Conservation (phyloP, 176 grass and related monocot species). For the Aegilops sharonensis region DNA sequence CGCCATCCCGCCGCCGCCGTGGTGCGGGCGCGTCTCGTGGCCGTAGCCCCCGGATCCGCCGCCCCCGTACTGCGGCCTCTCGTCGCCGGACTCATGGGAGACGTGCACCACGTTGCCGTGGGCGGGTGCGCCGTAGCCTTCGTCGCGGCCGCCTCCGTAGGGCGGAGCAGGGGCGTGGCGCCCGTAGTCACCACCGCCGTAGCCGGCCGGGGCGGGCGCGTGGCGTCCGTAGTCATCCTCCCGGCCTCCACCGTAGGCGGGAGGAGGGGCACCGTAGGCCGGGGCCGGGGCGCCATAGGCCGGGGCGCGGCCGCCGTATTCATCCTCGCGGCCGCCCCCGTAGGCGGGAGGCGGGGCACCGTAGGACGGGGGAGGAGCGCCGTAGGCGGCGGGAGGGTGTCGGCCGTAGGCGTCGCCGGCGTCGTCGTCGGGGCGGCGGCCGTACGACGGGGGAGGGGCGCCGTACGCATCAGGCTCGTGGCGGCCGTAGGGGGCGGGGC, state of each 20-base stretch:
- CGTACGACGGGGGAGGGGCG: background rate
- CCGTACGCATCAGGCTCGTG: background rate
- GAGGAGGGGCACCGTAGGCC: background rate
- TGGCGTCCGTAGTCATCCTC: background rate
- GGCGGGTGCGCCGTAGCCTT: constrained; percentile 2
- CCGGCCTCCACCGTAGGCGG: background rate
- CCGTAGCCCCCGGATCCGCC: constrained; percentile 27
- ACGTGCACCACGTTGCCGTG: constrained; percentile 34
- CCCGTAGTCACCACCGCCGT: constrained; percentile 3
- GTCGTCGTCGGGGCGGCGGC: background rate
- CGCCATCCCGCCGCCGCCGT: background rate
- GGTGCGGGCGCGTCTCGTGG: constrained; percentile 28
- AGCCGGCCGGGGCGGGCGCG: background rate
- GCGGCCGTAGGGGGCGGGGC: background rate
- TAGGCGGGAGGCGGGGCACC: background rate
- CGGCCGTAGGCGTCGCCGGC: background rate
- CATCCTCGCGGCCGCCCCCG: background rate
- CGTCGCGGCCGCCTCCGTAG: background rate
- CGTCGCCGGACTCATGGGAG: constrained; percentile 13
- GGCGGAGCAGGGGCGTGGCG: background rate
- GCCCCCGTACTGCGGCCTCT: constrained; percentile 23
- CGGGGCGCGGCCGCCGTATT: background rate
- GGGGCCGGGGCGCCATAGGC: background rate
- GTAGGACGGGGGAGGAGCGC: background rate
- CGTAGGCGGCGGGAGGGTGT: background rate